Base-by-base conservation (phyloP, 345 rosid species). In the Hirschfeldia incana region DNA sequence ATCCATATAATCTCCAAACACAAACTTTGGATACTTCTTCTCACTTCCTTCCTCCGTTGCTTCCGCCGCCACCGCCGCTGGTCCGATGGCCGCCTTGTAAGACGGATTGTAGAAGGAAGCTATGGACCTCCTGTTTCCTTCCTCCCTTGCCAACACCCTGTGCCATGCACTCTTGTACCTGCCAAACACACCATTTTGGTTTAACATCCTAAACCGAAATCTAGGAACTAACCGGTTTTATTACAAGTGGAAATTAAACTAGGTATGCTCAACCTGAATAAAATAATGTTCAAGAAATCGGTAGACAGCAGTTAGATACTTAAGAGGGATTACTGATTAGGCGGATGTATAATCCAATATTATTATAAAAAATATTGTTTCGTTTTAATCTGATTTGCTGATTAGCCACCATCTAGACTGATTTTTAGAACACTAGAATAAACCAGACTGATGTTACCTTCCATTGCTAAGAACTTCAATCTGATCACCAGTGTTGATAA, bases 1-100 rank as follows among this genome's bases (percentile, higher is more conserved):
- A 42, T 91, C 85, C 97, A 94, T 94, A 75, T 94, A 94, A n/a
- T 94, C 98, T 12, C 89, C 98, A 65, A 92, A 92, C 78, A 94
- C 85, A 80, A 91, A 89, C 88, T 85, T 81, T 58, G 97, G 97
- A 74, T 92, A 92, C 37, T 70, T 44, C 55, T 37, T 64, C 53
- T 76, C 74, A 67, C 63, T 72, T 37, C 67, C 72, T 81, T 65
- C 77, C 55, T 86, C 85, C 7, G 15, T 65, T 55, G 67, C 85
- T 7, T 8, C 69, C 67, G 69, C 84, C 67, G 67, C 84, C 70
- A 85, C 77, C 3, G 72, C 72, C 0, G 94, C 92, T 0, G 94
- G 97, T 59, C 92, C 93, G 4, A 94, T 91, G 57, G 91, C 91
- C 36, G 98, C 97, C 65, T 77, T 83, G 4, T 88, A 81, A 0